Percentiles rank a stretch among this genome's conserved stretches.
phyloP scores from a whole-genome alignment of 116 monocot species.

The Trichopus zeylanicus region DNA sequence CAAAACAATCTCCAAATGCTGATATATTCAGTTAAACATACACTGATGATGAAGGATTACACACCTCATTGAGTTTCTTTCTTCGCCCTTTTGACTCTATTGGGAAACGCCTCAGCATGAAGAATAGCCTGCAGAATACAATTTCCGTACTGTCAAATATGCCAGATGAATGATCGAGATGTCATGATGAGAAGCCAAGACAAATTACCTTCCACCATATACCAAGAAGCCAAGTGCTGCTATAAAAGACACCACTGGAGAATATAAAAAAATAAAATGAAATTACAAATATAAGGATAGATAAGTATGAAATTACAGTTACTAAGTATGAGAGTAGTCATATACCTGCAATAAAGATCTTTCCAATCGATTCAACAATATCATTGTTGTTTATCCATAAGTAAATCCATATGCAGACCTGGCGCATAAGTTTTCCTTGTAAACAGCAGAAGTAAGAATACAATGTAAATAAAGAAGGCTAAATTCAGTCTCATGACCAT shows the following conservation, averaged over 20 bases:
- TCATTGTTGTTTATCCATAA: slow-evolving; percentile 54
- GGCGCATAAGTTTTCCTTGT: slow-evolving; percentile 6
- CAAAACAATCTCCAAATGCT: not conserved
- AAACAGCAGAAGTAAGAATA: not conserved
- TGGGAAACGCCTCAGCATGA: slow-evolving; percentile 70
- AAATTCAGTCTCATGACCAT: too few species aligned
- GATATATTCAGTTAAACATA: not conserved
- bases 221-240: slow-evolving; percentile 62
- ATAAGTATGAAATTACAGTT: too few species aligned
- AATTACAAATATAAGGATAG: too few species aligned
- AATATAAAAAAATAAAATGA: not conserved
- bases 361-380: slow-evolving; percentile 43
- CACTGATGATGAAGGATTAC: not conserved
- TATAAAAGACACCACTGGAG: slow-evolving; percentile 42
- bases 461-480: too few species aligned
- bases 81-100: slow-evolving; percentile 66
- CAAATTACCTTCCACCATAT: slow-evolving; percentile 75
- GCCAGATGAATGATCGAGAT: not conserved
- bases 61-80: slow-evolving; percentile 70
- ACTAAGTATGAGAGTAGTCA: not conserved
- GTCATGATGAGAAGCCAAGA: not conserved
- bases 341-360: slow-evolving; percentile 64
- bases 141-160: not conserved
- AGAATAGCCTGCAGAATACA: slow-evolving; percentile 49
- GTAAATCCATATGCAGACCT: slow-evolving; percentile 68